Evolutionary conservation across 2,329 filamentous ascomycete species (phyloP).

Genomic region (Cercospora janseana): DNA sequence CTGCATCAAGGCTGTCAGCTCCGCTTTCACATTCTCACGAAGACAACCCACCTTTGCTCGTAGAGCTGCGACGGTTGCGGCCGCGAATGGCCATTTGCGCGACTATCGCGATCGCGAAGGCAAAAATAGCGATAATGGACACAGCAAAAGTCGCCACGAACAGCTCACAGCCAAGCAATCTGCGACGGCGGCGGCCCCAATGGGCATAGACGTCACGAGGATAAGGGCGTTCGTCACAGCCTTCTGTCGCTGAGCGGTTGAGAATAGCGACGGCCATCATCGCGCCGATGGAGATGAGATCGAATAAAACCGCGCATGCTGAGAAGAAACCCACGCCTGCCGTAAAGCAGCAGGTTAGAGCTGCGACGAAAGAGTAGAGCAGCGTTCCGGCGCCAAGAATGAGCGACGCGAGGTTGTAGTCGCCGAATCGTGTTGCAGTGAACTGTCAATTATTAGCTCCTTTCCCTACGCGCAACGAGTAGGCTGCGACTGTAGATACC

Average conservation of each 20-base stretch:
- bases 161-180: conserved; percentile 1
- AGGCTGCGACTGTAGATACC: not conserved
- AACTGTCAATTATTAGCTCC: not conserved
- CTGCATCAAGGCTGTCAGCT: too few relatives aligned
- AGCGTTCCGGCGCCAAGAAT: conserved; percentile 8
- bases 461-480: too few relatives aligned
- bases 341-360: conserved; percentile 14
- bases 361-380: conserved; percentile 6
- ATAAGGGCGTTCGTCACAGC: not conserved
- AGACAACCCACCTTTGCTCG: conserved; percentile 6
- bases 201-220: not conserved
- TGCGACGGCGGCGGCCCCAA: not conserved
- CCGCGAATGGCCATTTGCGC: not conserved
- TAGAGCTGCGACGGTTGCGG: not conserved
- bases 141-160: conserved; percentile 16
- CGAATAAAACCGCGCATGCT: conserved; percentile 7
- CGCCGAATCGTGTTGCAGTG: not conserved
- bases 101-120: conserved; percentile 1
- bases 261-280: conserved; percentile 20
- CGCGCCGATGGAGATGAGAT: conserved; percentile 12
- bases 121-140: conserved; percentile 11
- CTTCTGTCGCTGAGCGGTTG: conserved; percentile 9
- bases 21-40: too few relatives aligned
- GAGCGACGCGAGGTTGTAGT: conserved; percentile 13
- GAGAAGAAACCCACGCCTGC: conserved; percentile 14